Evolutionary conservation across 2,329 filamentous ascomycete genomes (phyloP).

Genomic region (Triangularia verruculosa): DNA sequence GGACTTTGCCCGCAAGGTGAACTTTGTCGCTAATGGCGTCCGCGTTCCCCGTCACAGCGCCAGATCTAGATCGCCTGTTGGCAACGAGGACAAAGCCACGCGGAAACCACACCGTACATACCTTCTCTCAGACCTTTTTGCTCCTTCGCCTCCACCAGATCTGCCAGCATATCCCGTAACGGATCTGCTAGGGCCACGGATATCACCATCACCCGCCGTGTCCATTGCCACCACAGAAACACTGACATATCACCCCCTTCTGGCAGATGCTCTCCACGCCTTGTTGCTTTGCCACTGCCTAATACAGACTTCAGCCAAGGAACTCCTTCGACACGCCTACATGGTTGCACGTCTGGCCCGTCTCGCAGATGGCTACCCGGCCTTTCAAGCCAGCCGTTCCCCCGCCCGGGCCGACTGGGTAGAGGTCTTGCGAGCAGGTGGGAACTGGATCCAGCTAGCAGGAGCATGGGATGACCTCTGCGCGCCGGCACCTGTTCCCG

Average conservation of each 20-base stretch:
- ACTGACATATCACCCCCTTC: conserved; percentile 76
- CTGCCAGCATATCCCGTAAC: conserved; percentile 65
- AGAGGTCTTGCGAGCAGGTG: conserved; percentile 64
- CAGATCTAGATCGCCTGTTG: conserved; percentile 15
- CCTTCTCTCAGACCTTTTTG: conserved; percentile 63
- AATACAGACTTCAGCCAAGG: conserved; percentile 72
- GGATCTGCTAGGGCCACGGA: conserved; percentile 29
- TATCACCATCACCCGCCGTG: conserved; percentile 18
- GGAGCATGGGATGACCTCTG: conserved; percentile 71
- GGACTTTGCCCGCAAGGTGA: conserved; percentile 56
- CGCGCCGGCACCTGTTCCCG: conserved; percentile 53
- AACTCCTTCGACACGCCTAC: conserved; percentile 74
- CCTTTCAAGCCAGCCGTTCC: conserved; percentile 70
- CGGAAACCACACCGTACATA: conserved; percentile 39
- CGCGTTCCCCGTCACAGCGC: conserved; percentile 31
- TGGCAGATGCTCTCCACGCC: conserved; percentile 75
- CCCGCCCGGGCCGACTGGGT: conserved; percentile 77
- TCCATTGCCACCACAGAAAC: conserved; percentile 47
- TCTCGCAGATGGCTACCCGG: conserved; percentile 74
- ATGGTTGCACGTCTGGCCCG: conserved; percentile 75
- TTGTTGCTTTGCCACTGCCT: conserved; percentile 77
- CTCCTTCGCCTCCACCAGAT: conserved; percentile 61
- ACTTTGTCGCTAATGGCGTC: conserved; percentile 50
- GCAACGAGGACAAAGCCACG: conserved; percentile 9
- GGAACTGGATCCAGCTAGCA: conserved; percentile 67